Evolutionary conservation across 495 filamentous ascomycete genomes (phyloP).

Genomic region (Penicillium flavigenum): DNA sequence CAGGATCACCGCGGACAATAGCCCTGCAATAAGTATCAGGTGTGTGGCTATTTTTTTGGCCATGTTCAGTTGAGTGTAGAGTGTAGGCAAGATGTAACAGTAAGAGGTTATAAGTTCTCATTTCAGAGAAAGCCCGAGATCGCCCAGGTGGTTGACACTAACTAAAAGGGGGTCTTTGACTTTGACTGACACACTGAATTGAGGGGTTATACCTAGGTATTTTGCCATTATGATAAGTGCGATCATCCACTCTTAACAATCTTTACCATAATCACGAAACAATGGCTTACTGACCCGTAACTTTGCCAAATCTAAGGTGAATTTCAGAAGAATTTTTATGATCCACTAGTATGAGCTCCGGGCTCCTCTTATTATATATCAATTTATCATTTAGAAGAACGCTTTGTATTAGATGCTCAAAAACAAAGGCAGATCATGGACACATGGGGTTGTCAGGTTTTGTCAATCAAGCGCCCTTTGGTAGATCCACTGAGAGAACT

Average conservation of each 20-base stretch:
- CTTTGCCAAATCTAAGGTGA: neutral
- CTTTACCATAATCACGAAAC: neutral
- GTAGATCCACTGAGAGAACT: slow-evolving; percentile 55
- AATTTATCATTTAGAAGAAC: neutral
- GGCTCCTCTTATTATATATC: neutral
- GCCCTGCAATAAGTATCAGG: slow-evolving; percentile 9
- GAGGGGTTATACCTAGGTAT: neutral
- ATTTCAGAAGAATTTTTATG: neutral
- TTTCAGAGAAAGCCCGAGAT: slow-evolving; percentile 3
- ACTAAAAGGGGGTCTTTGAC: slow-evolving; percentile 4
- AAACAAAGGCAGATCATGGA: slow-evolving; percentile 1
- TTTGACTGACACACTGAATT: neutral
- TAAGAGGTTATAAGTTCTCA: neutral
- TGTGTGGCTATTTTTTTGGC: slow-evolving; percentile 8
- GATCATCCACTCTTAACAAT: neutral
- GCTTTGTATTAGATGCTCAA: neutral
- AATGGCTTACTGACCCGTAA: neutral
- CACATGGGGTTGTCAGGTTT: slow-evolving; percentile 2
- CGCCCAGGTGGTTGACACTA: neutral
- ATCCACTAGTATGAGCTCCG: neutral
- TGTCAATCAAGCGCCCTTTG: slow-evolving; percentile 27
- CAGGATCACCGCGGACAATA: slow-evolving; percentile 8
- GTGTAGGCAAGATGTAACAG: slow-evolving; percentile 2
- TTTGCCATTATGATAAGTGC: too few species aligned
- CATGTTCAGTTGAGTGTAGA: slow-evolving; percentile 3